A percentile compares a stretch with the other conserved stretches of the same genome.
Conservation (phyloP, 2,329 filamentous ascomycete species). For the Aspergillus japonicus region DNA sequence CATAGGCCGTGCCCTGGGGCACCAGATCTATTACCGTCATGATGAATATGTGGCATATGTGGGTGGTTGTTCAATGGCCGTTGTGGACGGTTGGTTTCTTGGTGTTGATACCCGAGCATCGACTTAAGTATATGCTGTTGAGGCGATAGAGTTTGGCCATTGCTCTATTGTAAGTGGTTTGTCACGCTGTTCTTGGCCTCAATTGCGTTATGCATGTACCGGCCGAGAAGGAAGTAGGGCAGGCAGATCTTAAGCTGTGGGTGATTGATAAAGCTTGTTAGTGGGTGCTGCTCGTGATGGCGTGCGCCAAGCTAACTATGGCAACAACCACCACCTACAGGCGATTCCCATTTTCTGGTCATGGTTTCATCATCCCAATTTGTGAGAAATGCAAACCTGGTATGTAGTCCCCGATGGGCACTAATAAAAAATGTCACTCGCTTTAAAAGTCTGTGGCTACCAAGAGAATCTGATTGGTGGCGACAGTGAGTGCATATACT, state of each 20-base stretch:
- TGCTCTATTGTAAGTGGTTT: neutral
- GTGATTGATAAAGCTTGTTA: neutral
- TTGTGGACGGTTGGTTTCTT: neutral
- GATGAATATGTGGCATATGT: neutral
- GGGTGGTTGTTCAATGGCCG: neutral
- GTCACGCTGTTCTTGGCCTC: conserved; percentile 5
- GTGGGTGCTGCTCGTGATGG: neutral
- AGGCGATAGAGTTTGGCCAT: neutral
- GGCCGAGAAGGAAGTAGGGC: neutral
- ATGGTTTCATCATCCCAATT: no score
- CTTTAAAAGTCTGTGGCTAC: no score
- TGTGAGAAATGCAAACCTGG: no score
- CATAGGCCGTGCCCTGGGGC: conserved; percentile 41
- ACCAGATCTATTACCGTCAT: conserved; percentile 18
- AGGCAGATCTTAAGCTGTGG: neutral
- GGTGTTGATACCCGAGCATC: neutral
- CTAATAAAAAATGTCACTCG: no score
- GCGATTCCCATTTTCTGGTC: no score
- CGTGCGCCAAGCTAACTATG: neutral
- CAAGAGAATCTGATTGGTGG: no score
- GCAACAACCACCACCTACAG: neutral
- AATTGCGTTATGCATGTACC: conserved; percentile 5
- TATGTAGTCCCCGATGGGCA: no score
- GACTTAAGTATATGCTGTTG: neutral
- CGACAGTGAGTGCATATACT: no score